These are phyloP conservation scores for Sporisorium reilianum DNA, from an alignment of 1,284 basidiomycete species.

Conservation along the genomic window DNA sequence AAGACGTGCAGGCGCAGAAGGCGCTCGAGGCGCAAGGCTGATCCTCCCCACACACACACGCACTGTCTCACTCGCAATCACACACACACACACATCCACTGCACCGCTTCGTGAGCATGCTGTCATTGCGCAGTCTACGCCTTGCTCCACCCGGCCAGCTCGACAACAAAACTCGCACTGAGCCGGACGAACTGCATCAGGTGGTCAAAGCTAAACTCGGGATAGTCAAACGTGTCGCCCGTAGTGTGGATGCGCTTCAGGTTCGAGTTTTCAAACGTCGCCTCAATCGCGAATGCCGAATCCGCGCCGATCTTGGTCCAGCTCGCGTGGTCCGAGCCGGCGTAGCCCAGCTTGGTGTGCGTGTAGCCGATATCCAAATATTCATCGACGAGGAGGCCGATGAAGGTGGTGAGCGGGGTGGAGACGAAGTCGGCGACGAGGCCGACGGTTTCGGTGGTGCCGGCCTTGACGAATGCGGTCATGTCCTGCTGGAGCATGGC, in stretches of 20 bases:
- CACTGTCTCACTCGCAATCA: not conserved
- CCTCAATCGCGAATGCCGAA: constrained; percentile 68
- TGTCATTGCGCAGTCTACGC: constrained; percentile 2
- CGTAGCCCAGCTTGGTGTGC: constrained; percentile 84
- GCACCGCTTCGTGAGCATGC: not conserved
- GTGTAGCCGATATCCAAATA: constrained; percentile 73
- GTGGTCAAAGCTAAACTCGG: constrained; percentile 63
- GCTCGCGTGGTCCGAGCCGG: constrained; percentile 80
- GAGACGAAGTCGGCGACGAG: constrained; percentile 90
- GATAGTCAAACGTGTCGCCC: constrained; percentile 47
- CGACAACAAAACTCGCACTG: constrained; percentile 60
- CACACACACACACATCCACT: not conserved
- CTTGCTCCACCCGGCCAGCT: constrained; percentile 59
- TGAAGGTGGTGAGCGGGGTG: constrained; percentile 77
- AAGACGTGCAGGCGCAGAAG: constrained; percentile 30
- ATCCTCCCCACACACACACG: not conserved
- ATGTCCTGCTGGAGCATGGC: constrained; percentile 79
- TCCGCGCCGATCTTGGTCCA: constrained; percentile 70
- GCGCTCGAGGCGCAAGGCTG: constrained; percentile 26
- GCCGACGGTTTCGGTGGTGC: constrained; percentile 87
- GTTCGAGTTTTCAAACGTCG: constrained; percentile 62
- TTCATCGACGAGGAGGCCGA: constrained; percentile 77
- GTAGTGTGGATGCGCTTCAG: constrained; percentile 59
- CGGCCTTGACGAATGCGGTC: constrained; percentile 89
- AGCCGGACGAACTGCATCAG: constrained; percentile 63